Evolutionary conservation across 2,329 filamentous ascomycete species (phyloP).

Genomic region (Colletotrichum lentis): DNA sequence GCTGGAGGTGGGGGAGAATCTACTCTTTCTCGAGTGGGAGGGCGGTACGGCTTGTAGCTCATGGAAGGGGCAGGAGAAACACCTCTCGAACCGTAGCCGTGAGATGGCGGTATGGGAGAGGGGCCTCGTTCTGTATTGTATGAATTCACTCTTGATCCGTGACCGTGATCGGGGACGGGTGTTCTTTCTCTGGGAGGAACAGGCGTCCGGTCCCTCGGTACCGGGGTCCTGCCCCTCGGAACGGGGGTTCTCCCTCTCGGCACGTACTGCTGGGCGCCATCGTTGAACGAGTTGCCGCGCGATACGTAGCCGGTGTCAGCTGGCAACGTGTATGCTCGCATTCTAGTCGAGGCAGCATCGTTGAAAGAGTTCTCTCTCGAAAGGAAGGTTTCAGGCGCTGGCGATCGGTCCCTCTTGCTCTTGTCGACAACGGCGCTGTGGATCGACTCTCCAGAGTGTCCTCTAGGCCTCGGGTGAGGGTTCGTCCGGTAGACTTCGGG

Average conservation of each 20-base stretch:
- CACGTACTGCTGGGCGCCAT: conserved; percentile 35
- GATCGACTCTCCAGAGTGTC: conserved; percentile 54
- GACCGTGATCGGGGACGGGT: conserved; percentile 25
- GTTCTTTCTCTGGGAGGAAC: conserved; percentile 4
- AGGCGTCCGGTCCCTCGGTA: conserved; percentile 14
- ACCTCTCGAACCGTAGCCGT: conserved; percentile 48
- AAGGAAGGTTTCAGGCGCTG: conserved; percentile 36
- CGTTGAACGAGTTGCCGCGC: conserved; percentile 35
- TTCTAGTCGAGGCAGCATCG: conserved; percentile 35
- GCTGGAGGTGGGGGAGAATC: conserved; percentile 80
- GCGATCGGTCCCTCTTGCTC: conserved; percentile 33
- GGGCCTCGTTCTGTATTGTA: conserved; percentile 48
- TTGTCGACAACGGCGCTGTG: conserved; percentile 30
- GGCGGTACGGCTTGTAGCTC: conserved; percentile 46
- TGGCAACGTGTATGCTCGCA: conserved; percentile 36
- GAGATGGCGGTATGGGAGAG: conserved; percentile 45
- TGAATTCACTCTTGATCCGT: conserved; percentile 39
- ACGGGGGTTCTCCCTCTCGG: conserved; percentile 33
- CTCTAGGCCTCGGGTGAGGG: conserved; percentile 48
- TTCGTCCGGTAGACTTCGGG: conserved; percentile 64
- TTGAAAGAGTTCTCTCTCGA: conserved; percentile 39
- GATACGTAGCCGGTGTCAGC: conserved; percentile 33
- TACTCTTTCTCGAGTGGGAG: conserved; percentile 46
- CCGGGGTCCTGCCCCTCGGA: conserved; percentile 28
- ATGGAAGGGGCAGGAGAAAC: conserved; percentile 51